Conservation (phyloP, 148 eudicot species). For the Diospyros kaki region DNA sequence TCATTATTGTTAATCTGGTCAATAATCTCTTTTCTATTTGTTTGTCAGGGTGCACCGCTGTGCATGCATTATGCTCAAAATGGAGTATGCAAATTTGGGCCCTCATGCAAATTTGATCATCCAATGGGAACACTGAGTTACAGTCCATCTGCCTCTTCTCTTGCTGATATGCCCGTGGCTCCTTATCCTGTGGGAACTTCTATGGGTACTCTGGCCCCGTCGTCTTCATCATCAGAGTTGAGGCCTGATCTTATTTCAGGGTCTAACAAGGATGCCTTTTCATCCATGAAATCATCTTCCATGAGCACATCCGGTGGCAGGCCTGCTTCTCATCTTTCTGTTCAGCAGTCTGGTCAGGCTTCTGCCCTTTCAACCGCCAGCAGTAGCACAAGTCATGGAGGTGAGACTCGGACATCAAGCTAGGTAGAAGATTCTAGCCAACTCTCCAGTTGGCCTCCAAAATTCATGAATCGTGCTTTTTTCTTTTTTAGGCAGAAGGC, state of each 20-base stretch:
- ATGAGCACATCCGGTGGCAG: slow-evolving; percentile 51
- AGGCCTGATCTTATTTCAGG: slow-evolving; percentile 47
- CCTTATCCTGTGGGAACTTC: slow-evolving; percentile 89
- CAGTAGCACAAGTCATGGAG: slow-evolving; percentile 31
- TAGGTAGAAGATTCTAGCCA: slow-evolving; percentile 22
- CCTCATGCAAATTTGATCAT: slow-evolving; percentile 65
- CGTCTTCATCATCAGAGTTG: slow-evolving; percentile 81
- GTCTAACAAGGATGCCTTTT: slow-evolving; percentile 39
- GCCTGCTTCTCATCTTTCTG: slow-evolving; percentile 41
- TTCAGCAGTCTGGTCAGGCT: slow-evolving; percentile 39
- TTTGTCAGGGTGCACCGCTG: slow-evolving; percentile 70
- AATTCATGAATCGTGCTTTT: slow-evolving; percentile 21
- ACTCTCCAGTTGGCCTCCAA: slow-evolving; percentile 22
- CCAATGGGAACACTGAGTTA: slow-evolving; percentile 77
- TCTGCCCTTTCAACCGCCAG: slow-evolving; percentile 34
- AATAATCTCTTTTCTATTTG: neutral
- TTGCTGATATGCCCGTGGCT: slow-evolving; percentile 92
- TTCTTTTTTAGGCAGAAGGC: slow-evolving; percentile 24
- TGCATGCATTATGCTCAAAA: slow-evolving; percentile 76
- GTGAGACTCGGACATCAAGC: slow-evolving; percentile 35
- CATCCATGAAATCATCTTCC: too few species aligned
- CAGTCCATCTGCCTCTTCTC: slow-evolving; percentile 92
- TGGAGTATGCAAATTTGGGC: slow-evolving; percentile 65
- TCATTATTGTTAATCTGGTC: neutral
- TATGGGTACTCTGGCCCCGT: slow-evolving; percentile 69